These are phyloP conservation scores for Termitomyces eurrhizus DNA, from an alignment of 768 basidiomycete genomes.

Conservation along the genomic window DNA sequence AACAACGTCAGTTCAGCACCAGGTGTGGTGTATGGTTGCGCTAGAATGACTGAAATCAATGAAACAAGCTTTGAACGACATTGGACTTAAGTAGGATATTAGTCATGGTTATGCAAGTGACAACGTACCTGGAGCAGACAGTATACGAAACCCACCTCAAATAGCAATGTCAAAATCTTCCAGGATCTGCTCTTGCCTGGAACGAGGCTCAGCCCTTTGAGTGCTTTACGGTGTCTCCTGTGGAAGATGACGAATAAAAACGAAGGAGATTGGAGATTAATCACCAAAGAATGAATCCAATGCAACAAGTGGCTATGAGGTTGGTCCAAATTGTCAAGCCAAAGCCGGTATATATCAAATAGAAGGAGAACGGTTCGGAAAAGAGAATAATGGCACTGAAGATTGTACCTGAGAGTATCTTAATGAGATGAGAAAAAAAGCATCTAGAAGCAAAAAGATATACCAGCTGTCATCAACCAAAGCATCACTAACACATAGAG, in stretches of 20 bases:
- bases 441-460: too few species aligned
- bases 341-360: not conserved
- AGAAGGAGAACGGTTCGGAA: not conserved
- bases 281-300: not conserved
- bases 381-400: not conserved
- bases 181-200: not conserved
- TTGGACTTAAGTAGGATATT: not conserved
- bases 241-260: not conserved
- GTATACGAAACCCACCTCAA: not conserved
- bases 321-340: not conserved
- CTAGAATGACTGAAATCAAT: not conserved
- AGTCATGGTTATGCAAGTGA: not conserved
- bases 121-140: not conserved
- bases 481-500: too few species aligned
- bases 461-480: too few species aligned
- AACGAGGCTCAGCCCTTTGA: not conserved
- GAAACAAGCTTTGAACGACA: not conserved
- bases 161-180: not conserved
- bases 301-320: not conserved
- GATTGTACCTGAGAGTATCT: not conserved
- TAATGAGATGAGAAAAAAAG: not conserved
- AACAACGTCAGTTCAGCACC: not conserved
- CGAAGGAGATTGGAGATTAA: not conserved
- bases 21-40: not conserved
- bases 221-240: not conserved